Base-by-base conservation (phyloP, 345 rosid species). In the Carallia pectinifolia region DNA sequence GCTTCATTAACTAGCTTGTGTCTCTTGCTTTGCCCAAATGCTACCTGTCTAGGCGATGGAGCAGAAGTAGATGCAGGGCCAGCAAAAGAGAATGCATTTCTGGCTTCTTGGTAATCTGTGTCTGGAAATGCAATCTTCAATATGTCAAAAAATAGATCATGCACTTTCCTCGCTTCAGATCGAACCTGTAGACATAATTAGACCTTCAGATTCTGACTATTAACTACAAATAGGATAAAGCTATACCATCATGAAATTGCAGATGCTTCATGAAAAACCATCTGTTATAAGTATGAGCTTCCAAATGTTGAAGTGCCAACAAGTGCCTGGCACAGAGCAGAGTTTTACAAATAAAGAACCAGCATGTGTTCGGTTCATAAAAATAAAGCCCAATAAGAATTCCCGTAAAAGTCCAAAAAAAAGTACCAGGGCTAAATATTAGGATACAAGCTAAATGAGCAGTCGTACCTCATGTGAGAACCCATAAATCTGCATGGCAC, bases 131-230 rank as follows among this genome's bases (percentile, higher is more conserved):
- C 87, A 66, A 86, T 90, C 87, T 88, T 96, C 87, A 96, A 83
- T 74, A 92, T 69, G 79, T 96, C 99, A 50, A 96, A 96, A 84
- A 96, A 90, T 71, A 96, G 90, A 83, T 92, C 94, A 59, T 96
- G 99, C 48, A 96, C 99, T 80, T 96, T 96, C 75, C 86, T 88
- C 39, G 96, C 99, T 84, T 96, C 99, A 64, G 96, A 80, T 74
- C 97, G 84, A 68, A 92, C 97, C 98, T 94, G 93, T 58, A 56
- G 38, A 76, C 23, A 44, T 29, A 69, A 76, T 39, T 23, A 39
- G 8, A 53, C 38, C 64, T 66, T 76, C 18, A 64, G 73, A 80
- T 53, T 59, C 61, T 39, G 12, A 59, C 39, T 5, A 31, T 62
- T 13, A 31, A 53, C 34, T 37, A 44, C 50, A 44, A 44, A 44